Evolutionary conservation across 1,139 yeast genomes (phyloP).

Genomic region (Kluyveromyces marxianus): DNA sequence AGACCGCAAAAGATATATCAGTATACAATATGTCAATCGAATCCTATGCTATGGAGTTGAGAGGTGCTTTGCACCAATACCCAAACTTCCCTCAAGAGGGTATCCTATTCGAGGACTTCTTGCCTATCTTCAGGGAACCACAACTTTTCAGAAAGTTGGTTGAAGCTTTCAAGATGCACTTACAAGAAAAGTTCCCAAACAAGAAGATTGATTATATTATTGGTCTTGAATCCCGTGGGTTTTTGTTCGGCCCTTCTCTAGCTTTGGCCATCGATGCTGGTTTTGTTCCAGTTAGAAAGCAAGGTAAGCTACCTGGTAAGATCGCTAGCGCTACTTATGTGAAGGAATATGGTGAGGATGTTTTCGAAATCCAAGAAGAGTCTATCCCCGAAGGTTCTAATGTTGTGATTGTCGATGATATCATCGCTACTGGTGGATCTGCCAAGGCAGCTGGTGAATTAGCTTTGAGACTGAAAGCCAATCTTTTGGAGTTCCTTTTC

Average conservation of each 20-base stretch:
- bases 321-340: slow-evolving; percentile 62
- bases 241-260: slow-evolving; percentile 88
- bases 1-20: too few species aligned
- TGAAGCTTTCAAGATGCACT: slow-evolving; percentile 70
- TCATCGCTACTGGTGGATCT: slow-evolving; percentile 96
- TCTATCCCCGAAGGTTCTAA: slow-evolving; percentile 74
- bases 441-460: slow-evolving; percentile 91
- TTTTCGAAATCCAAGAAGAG: slow-evolving; percentile 80
- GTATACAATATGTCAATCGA: slow-evolving; percentile 25
- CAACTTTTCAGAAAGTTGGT: slow-evolving; percentile 70
- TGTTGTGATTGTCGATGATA: slow-evolving; percentile 87
- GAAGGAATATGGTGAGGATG: slow-evolving; percentile 91
- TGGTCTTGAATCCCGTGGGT: slow-evolving; percentile 96
- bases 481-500: slow-evolving; percentile 72
- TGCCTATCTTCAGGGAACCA: slow-evolving; percentile 87
- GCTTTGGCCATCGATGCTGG: slow-evolving; percentile 87
- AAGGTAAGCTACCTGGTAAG: slow-evolving; percentile 91
- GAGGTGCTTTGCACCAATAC: slow-evolving; percentile 65
- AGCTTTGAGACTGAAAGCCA: slow-evolving; percentile 57
- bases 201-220: slow-evolving; percentile 78
- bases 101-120: slow-evolving; percentile 88
- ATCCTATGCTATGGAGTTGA: slow-evolving; percentile 51
- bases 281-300: slow-evolving; percentile 90
- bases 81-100: slow-evolving; percentile 93
- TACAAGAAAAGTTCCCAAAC: slow-evolving; percentile 45